Evolutionary conservation across 106 monocot species (phyloP), one percentile per base, ranked within the genome.

Genomic region (Allium sativum): DNA sequence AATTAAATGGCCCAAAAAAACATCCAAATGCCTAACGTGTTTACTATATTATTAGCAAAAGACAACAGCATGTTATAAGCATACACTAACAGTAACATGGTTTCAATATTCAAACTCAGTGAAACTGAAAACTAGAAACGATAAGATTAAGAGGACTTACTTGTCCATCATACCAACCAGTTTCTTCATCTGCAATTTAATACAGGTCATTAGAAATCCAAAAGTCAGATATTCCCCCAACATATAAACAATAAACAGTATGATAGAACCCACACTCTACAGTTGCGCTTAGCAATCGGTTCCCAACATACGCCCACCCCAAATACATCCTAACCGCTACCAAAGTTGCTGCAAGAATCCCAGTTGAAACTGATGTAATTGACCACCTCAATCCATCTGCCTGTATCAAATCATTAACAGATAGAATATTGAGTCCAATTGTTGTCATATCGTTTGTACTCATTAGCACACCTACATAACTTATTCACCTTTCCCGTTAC

Each of bases 111-210:
- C 31, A 31, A 31, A 31, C 31, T 31, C 31, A 31, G 5, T 31
- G 31, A 31, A 31, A 31, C 31, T 31, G 31, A 31, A 31, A 31
- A 1, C 31, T 31, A 31, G 31, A 31, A 31, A 31, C 5, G 31
- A 31, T 31, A 31, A 31, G 4, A 31, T 31, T 31, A 31, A 5
- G 22, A 22, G 22, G 31, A 54, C 72, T 77, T 54, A 96, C 95
- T 75, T 96, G 90, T 3, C 95, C 95, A 71, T 96, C 95, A 41
- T 96, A 96, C 95, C 95, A 96, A 67, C 95, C 95, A 7, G 95
- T 96, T 66, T 96, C 95, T 64, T 96, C 95, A 78, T 96, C 95
- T 96, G 70, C 71, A 56, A 73, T 52, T 1, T 46, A 52, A 70
- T 31, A 44, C n/a, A 41, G 58, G 15, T 0, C 3, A 18, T 46